A percentile compares a stretch with the other conserved stretches of the same genome.
phyloP scores from a whole-genome alignment of 2,329 filamentous ascomycete species.

The Xylariaceae sp. region DNA sequence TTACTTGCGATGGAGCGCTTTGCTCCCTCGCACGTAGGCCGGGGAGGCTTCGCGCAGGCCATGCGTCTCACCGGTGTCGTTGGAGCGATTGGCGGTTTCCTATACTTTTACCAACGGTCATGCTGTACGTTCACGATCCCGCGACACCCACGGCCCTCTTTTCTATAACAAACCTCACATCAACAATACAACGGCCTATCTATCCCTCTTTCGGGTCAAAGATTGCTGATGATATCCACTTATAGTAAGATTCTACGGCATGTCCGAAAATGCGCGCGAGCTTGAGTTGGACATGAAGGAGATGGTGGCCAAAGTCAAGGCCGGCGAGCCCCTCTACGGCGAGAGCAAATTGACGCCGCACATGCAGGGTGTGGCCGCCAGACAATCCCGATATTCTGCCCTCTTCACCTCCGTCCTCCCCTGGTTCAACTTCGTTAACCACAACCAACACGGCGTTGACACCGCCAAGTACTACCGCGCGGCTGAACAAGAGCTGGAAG shows the following conservation, averaged over 20 bases:
- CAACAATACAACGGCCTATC: not conserved
- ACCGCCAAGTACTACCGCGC: constrained; percentile 98
- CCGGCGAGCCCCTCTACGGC: constrained; percentile 88
- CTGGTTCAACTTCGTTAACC: constrained; percentile 99
- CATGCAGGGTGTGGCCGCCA: constrained; percentile 90
- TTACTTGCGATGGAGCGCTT: constrained; percentile 84
- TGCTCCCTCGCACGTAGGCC: constrained; percentile 83
- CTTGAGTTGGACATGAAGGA: constrained; percentile 96
- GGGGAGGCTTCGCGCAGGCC: constrained; percentile 79
- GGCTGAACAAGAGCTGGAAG: constrained; percentile 91
- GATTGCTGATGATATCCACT: no score
- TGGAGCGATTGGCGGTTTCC: constrained; percentile 78
- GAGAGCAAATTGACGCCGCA: constrained; percentile 78
- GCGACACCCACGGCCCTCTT: no score
- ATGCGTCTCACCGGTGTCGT: constrained; percentile 81
- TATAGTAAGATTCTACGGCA: constrained; percentile 98
- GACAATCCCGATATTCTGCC: constrained; percentile 91
- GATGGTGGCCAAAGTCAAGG: constrained; percentile 97
- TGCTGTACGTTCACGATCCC: constrained; percentile 75
- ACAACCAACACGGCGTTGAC: constrained; percentile 93
- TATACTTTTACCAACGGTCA: constrained; percentile 85
- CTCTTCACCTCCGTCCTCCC: constrained; percentile 85
- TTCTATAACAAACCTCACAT: constrained; percentile 1
- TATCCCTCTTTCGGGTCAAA: no score
- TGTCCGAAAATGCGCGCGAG: constrained; percentile 90